Conservation (phyloP, 208 protist genomes). For the Dictyostelium gargantuum region DNA sequence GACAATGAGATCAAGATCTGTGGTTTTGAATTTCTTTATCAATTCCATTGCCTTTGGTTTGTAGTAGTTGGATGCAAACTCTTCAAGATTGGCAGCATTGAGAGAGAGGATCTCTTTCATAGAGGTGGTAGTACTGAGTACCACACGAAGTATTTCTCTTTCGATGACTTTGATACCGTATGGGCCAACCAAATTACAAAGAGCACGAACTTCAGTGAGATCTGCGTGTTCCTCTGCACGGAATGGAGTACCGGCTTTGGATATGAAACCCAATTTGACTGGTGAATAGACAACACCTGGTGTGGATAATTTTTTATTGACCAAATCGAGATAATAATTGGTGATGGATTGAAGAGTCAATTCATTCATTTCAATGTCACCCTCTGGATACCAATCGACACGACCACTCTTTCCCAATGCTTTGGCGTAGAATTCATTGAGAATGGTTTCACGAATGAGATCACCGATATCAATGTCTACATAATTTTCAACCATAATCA, state of each 20-base stretch:
- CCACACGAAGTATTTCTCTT: constrained; percentile 27
- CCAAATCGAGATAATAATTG: constrained; percentile 10
- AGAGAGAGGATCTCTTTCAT: constrained; percentile 20
- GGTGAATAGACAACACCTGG: constrained; percentile 49
- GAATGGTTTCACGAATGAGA: constrained; percentile 46
- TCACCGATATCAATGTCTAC: constrained; percentile 56
- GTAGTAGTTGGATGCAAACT: not conserved
- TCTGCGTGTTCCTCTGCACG: constrained; percentile 58
- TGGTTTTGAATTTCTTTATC: constrained; percentile 20
- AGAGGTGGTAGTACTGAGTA: not conserved
- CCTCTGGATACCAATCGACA: constrained; percentile 61
- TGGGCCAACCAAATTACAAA: constrained; percentile 56
- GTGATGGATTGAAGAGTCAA: not conserved
- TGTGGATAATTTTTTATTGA: constrained; percentile 10
- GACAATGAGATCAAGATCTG: constrained; percentile 49
- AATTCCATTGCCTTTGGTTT: constrained; percentile 5
- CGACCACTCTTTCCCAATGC: constrained; percentile 29
- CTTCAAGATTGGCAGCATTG: constrained; percentile 16
- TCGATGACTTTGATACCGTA: constrained; percentile 68
- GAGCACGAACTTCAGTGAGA: constrained; percentile 15
- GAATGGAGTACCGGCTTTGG: constrained; percentile 31
- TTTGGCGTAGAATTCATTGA: constrained; percentile 61
- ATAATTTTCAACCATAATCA: constrained; percentile 55
- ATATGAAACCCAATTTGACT: constrained; percentile 25
- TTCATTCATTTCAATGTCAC: constrained; percentile 39